Conservation (phyloP, 345 rosid species). For the Bretschneidera sinensis region DNA sequence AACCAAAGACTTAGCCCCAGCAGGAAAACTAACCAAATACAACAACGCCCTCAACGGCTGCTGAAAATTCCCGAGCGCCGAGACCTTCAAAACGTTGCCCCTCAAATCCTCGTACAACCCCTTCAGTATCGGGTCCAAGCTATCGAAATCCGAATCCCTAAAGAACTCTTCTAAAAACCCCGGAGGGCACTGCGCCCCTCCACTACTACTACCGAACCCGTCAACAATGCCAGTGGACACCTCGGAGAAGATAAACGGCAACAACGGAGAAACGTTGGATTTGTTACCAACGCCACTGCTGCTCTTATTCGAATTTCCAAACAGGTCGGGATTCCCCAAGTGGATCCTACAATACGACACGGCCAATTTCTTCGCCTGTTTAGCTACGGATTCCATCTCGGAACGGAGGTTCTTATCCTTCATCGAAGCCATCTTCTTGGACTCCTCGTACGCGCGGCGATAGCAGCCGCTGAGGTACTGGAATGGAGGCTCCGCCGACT, state of each 20-base stretch:
- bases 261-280: conserved; percentile 36
- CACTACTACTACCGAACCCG: conserved; percentile 46
- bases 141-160: conserved; percentile 72
- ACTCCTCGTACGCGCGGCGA: conserved; percentile 74
- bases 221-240: conserved; percentile 48
- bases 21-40: conserved; percentile 66
- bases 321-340: conserved; percentile 70
- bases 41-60: conserved; percentile 78
- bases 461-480: conserved; percentile 71
- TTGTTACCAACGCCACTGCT: conserved; percentile 17
- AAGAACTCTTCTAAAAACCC: conserved; percentile 87
- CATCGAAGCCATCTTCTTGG: conserved; percentile 73
- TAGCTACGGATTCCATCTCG: conserved; percentile 61
- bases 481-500: conserved; percentile 54
- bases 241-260: conserved; percentile 66
- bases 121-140: conserved; percentile 68
- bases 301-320: conserved; percentile 22
- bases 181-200: conserved; percentile 53
- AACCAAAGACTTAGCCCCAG: conserved; percentile 77
- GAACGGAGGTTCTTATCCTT: conserved; percentile 65
- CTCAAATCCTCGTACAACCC: conserved; percentile 90
- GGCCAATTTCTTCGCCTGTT: conserved; percentile 58
- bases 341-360: conserved; percentile 80
- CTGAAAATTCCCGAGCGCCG: conserved; percentile 83
- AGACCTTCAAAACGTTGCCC: conserved; percentile 66